A percentile compares a stretch with the other conserved stretches of the same genome.
phyloP scores from a whole-genome alignment of 768 basidiomycete species.

The Boletus pseudo-olivaceus region DNA sequence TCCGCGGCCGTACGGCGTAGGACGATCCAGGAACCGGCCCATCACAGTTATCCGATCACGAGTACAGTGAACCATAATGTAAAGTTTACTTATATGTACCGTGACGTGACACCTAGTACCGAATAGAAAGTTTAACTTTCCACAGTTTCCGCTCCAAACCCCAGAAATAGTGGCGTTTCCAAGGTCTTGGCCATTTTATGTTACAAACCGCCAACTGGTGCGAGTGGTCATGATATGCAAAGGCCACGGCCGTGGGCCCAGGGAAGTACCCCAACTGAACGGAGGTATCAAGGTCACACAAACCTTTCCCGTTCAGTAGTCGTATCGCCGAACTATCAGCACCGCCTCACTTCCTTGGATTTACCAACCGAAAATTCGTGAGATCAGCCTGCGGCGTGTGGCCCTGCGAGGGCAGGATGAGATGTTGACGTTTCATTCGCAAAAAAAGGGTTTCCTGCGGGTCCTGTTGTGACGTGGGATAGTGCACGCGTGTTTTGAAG shows the following conservation, averaged over 20 bases:
- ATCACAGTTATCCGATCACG: conserved; percentile 19
- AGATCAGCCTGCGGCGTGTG: conserved; percentile 8
- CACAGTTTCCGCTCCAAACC: conserved; percentile 9
- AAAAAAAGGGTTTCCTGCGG: not conserved
- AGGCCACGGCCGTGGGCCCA: conserved; percentile 6
- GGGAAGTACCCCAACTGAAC: not conserved
- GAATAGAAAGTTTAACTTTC: conserved; percentile 6
- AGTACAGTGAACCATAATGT: conserved; percentile 18
- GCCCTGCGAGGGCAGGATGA: conserved; percentile 1
- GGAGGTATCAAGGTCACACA: not conserved
- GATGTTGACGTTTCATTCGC: not conserved
- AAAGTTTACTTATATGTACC: conserved; percentile 18
- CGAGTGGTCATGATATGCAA: too few relatives aligned
- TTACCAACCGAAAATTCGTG: conserved; percentile 19
- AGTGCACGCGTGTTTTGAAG: not conserved
- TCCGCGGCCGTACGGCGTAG: conserved; percentile 28
- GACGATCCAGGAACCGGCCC: conserved; percentile 31
- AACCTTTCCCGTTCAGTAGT: conserved; percentile 3
- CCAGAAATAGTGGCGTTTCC: not conserved
- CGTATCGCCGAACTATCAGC: conserved; percentile 23
- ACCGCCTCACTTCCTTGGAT: conserved; percentile 13
- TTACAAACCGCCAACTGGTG: not conserved
- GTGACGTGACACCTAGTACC: conserved; percentile 22
- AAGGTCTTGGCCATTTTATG: not conserved
- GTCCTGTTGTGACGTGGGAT: not conserved